Percentiles rank a stretch among this genome's conserved stretches.
These are phyloP conservation scores for Rhodomyrtus tomentosa DNA, from an alignment of 345 rosid species.

Conservation along the genomic window DNA sequence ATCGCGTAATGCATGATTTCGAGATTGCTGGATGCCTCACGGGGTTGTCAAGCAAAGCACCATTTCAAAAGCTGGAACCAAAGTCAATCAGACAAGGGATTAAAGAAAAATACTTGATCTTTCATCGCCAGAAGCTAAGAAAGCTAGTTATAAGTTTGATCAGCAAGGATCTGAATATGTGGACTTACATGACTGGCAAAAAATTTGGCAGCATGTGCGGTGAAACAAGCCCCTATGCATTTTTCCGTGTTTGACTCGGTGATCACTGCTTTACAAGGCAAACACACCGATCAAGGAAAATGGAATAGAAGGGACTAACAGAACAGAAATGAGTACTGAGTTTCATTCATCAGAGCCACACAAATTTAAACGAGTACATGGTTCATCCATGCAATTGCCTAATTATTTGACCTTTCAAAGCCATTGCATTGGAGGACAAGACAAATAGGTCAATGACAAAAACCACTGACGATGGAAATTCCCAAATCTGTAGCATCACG, in stretches of 20 bases:
- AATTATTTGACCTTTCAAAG: conserved; percentile 56
- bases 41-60: not conserved
- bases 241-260: conserved; percentile 35
- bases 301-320: not conserved
- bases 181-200: conserved; percentile 18
- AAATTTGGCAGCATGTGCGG: conserved; percentile 47
- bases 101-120: not conserved
- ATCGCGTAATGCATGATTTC: not conserved
- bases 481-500: conserved; percentile 53
- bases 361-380: not conserved
- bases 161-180: not conserved
- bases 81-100: not conserved
- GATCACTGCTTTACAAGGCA: conserved; percentile 31
- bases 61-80: not conserved
- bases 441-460: conserved; percentile 63
- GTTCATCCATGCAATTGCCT: not conserved
- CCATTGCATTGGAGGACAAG: conserved; percentile 59
- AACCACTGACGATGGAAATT: conserved; percentile 62
- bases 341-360: not conserved
- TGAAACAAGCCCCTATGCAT: conserved; percentile 49
- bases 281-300: not conserved
- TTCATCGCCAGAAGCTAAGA: not conserved
- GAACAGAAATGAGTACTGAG: not conserved
- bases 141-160: not conserved
- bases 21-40: not conserved